Conservation (phyloP, 805 yeast species). For the Hanseniaspora taiwanica region DNA sequence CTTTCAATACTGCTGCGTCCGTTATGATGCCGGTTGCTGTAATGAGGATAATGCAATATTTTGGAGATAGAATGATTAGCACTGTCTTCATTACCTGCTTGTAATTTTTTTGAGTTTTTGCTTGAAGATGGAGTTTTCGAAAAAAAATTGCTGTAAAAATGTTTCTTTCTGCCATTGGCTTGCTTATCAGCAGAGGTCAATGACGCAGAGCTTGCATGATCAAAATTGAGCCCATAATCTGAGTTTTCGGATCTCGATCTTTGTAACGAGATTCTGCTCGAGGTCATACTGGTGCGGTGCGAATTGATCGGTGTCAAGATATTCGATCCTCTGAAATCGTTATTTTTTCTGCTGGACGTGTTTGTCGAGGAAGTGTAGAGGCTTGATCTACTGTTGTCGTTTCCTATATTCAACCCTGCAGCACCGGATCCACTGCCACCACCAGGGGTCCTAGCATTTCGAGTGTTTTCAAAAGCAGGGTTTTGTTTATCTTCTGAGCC, state of each 20-base stretch:
- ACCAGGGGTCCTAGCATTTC: neutral
- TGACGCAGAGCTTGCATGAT: neutral
- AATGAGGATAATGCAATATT: slow-evolving; percentile 20
- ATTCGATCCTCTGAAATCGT: neutral
- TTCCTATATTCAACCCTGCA: neutral
- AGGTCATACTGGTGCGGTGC: neutral
- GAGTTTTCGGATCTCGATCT: neutral
- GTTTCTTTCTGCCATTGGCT: neutral
- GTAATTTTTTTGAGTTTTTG: neutral
- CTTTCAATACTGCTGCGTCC: neutral
- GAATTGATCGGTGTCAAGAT: neutral
- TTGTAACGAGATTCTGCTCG: neutral
- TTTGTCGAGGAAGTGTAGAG: neutral
- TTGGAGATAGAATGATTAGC: slow-evolving; percentile 17
- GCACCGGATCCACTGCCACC: neutral
- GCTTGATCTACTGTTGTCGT: neutral
- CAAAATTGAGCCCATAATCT: neutral
- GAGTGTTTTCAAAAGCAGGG: neutral
- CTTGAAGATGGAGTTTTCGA: neutral
- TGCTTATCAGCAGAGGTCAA: neutral
- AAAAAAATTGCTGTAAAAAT: neutral
- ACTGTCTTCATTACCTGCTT: slow-evolving; percentile 9
- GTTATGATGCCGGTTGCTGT: slow-evolving; percentile 19
- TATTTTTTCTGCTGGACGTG: neutral
- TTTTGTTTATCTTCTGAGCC: neutral